Evolutionary conservation across 768 basidiomycete genomes (phyloP).

Genomic region (Cyclocybe aegerita): DNA sequence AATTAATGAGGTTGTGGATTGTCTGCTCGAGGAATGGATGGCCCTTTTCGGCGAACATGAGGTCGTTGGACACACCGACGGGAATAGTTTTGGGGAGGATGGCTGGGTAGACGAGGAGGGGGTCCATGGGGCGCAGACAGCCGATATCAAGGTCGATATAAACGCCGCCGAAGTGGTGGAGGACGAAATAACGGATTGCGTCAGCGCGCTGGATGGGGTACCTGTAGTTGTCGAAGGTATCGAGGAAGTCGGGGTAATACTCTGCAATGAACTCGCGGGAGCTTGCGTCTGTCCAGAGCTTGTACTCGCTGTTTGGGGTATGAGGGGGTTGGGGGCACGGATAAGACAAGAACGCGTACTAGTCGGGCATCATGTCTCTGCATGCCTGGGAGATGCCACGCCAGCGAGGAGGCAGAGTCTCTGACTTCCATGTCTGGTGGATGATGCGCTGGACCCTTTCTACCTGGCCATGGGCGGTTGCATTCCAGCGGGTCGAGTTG

Average conservation of each 20-base stretch:
- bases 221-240: constrained; percentile 89
- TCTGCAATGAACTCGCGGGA: constrained; percentile 89
- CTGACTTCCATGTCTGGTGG: constrained; percentile 98
- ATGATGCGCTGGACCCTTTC: constrained; percentile 90
- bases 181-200: constrained; percentile 96
- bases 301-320: constrained; percentile 75
- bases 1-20: constrained; percentile 87
- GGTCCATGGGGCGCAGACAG: constrained; percentile 83
- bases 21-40: constrained; percentile 92
- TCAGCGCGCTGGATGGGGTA: constrained; percentile 96
- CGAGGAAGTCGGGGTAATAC: constrained; percentile 89
- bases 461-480: constrained; percentile 54
- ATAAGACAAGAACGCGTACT: constrained; percentile 55
- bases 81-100: constrained; percentile 95
- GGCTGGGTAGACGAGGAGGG: constrained; percentile 81
- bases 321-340: constrained; percentile 9
- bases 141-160: constrained; percentile 98
- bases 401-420: constrained; percentile 83
- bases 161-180: constrained; percentile 92
- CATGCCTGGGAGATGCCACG: constrained; percentile 78
- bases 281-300: constrained; percentile 92
- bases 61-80: constrained; percentile 96
- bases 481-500: constrained; percentile 61
- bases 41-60: constrained; percentile 85
- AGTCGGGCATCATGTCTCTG: constrained; percentile 91